These are phyloP conservation scores for Claviceps africana DNA, from an alignment of 2,329 filamentous ascomycete genomes.

Conservation along the genomic window DNA sequence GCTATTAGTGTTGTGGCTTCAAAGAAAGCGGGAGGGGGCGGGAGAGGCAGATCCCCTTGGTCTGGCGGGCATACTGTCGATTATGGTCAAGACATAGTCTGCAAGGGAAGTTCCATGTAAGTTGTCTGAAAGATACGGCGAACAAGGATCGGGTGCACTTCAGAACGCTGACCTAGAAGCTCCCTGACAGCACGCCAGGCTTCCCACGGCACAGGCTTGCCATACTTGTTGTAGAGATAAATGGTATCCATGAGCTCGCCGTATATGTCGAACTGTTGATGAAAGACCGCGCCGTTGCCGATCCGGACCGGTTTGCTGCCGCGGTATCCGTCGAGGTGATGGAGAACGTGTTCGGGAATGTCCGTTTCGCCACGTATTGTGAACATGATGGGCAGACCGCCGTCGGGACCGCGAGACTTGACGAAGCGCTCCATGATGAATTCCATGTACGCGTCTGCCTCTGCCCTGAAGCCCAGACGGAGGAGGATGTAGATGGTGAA, in stretches of 20 bases:
- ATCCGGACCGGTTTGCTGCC: conserved; percentile 60
- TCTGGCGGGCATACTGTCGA: conserved; percentile 31
- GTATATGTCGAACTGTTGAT: conserved; percentile 68
- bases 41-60: neutral
- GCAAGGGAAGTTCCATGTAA: neutral
- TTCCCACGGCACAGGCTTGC: conserved; percentile 63
- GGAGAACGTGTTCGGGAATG: conserved; percentile 55
- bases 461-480: conserved; percentile 59
- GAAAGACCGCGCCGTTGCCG: conserved; percentile 63
- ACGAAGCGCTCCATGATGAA: conserved; percentile 62
- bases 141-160: neutral
- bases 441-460: conserved; percentile 65
- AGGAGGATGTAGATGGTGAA: conserved; percentile 69
- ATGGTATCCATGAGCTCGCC: conserved; percentile 66
- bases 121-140: neutral
- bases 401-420: conserved; percentile 43
- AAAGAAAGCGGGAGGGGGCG: neutral
- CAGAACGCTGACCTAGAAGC: conserved; percentile 36
- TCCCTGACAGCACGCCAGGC: conserved; percentile 59
- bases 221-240: conserved; percentile 68
- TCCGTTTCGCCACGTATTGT: conserved; percentile 62
- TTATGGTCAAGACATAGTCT: conserved; percentile 58
- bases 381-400: conserved; percentile 67
- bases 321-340: conserved; percentile 59
- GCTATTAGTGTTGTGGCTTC: neutral